Evolutionary conservation across 768 basidiomycete species (phyloP).

Genomic region (Suillus weaverae): DNA sequence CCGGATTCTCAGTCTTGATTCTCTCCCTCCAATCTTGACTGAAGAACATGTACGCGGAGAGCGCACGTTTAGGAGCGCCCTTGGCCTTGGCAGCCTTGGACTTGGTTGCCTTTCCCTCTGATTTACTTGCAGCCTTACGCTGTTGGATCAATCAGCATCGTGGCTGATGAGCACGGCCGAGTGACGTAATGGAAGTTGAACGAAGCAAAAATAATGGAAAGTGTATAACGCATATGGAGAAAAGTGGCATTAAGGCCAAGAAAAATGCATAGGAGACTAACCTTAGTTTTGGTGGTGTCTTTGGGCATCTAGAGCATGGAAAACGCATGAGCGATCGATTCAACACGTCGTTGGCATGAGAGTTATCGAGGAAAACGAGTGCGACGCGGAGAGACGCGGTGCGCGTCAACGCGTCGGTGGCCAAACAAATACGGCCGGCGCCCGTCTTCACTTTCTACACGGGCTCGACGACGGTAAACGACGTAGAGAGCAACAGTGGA

Average conservation of each 20-base stretch:
- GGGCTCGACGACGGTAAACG: constrained; percentile 25
- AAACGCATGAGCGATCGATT: constrained; percentile 35
- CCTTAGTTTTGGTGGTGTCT: constrained; percentile 69
- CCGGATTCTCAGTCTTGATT: constrained; percentile 95
- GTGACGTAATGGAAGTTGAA: background rate
- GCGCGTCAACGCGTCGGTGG: constrained; percentile 38
- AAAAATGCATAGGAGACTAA: constrained; percentile 35
- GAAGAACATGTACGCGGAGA: constrained; percentile 99
- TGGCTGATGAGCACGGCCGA: constrained; percentile 4
- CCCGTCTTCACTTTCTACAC: constrained; percentile 11
- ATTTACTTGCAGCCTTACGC: constrained; percentile 79
- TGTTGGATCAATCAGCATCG: constrained; percentile 29
- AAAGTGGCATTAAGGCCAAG: constrained; percentile 8
- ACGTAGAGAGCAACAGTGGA: background rate
- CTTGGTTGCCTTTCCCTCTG: constrained; percentile 50
- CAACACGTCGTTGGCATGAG: constrained; percentile 39
- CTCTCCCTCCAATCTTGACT: constrained; percentile 93
- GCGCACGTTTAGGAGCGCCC: constrained; percentile 75
- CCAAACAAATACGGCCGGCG: constrained; percentile 35
- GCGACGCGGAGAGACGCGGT: constrained; percentile 22
- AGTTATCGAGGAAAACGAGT: constrained; percentile 18
- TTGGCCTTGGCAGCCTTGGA: constrained; percentile 75
- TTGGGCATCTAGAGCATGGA: constrained; percentile 70
- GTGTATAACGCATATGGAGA: background rate
- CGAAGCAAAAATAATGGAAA: background rate